Conservation (phyloP, 495 filamentous ascomycete genomes). For the Barbatosphaeria neglecta region DNA sequence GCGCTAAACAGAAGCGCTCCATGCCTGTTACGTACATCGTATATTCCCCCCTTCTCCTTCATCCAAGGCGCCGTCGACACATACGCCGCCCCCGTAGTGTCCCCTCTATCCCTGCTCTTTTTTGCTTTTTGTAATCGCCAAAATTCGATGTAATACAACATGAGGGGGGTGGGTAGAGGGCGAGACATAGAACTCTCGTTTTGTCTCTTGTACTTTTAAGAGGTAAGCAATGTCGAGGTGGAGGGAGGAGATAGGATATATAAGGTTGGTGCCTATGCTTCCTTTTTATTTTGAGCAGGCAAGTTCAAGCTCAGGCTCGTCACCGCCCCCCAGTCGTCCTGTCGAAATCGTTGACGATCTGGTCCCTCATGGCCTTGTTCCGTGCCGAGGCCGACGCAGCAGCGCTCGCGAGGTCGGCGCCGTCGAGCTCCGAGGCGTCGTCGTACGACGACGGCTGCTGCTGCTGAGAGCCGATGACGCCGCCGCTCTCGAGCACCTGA, state of each 20-base stretch:
- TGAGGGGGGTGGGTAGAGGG: not conserved
- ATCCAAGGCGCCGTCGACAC: too few relatives aligned
- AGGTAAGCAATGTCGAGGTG: too few relatives aligned
- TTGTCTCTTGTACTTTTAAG: not conserved
- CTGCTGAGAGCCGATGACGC: conserved; percentile 3
- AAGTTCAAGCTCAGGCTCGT: too few relatives aligned
- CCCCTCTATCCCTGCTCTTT: too few relatives aligned
- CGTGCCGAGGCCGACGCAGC: not conserved
- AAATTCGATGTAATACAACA: not conserved
- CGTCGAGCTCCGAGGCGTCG: conserved; percentile 6
- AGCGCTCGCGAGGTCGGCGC: not conserved
- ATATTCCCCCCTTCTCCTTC: too few relatives aligned
- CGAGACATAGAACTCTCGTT: not conserved
- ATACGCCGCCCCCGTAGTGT: too few relatives aligned
- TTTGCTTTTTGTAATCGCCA: too few relatives aligned
- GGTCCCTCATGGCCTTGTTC: conserved; percentile 15
- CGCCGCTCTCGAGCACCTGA: conserved; percentile 21
- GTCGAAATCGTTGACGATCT: conserved; percentile 26
- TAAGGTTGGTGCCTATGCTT: not conserved
- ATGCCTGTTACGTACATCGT: too few relatives aligned
- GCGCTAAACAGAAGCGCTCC: too few relatives aligned
- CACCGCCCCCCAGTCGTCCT: conserved; percentile 12
- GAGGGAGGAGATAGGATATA: too few relatives aligned
- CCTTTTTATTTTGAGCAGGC: too few relatives aligned
- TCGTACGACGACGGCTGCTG: conserved; percentile 5